A percentile compares a stretch with the other conserved stretches of the same genome.
Evolutionary conservation across 2,329 filamentous ascomycete genomes (phyloP).

Genomic region (Fusarium odoratissimum): DNA sequence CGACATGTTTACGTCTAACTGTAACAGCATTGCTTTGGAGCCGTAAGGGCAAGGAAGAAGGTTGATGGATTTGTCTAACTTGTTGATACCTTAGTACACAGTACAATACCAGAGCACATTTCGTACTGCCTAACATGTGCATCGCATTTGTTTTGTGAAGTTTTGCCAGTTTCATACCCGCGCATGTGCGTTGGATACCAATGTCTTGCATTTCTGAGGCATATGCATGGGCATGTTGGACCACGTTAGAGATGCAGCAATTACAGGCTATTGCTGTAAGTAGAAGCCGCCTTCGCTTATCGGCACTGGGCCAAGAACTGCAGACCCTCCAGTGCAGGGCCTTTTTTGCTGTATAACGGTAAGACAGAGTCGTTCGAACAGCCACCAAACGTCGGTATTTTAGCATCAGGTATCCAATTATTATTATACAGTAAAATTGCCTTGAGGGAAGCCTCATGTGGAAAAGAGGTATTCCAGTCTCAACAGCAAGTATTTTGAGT

Average conservation of each 20-base stretch:
- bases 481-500: neutral
- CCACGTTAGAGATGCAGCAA: conserved; percentile 14
- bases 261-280: neutral
- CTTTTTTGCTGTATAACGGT: conserved; percentile 2
- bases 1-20: conserved; percentile 37
- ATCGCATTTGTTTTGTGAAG: neutral
- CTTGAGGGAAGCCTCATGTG: neutral
- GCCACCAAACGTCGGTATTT: neutral
- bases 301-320: conserved; percentile 41
- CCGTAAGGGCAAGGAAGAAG: conserved; percentile 24
- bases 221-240: neutral
- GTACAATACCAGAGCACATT: conserved; percentile 26
- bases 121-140: conserved; percentile 3
- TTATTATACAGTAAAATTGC: neutral
- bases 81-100: conserved; percentile 34
- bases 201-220: neutral
- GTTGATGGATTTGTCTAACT: conserved; percentile 23
- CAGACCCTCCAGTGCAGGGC: conserved; percentile 6
- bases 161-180: neutral
- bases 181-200: neutral
- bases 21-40: conserved; percentile 27
- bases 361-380: neutral
- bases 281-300: conserved; percentile 38
- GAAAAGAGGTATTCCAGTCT: no score
- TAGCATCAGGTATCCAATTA: neutral